Percentiles rank a stretch among this genome's conserved stretches.
Conservation (phyloP, 805 yeast genomes). For the Saccharomycopsis babjevae region DNA sequence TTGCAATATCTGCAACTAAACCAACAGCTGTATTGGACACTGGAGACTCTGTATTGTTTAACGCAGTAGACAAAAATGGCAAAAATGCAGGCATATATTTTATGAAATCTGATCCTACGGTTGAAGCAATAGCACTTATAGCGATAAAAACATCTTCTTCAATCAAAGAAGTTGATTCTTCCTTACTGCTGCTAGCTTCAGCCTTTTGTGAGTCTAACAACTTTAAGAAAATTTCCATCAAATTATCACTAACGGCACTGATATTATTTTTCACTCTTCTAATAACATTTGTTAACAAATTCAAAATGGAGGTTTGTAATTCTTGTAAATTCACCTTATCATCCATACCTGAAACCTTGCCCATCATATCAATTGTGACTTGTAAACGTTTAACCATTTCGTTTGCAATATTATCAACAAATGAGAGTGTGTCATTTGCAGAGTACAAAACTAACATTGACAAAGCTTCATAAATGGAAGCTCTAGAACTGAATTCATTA, state of each 20-base stretch:
- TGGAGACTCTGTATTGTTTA: conserved; percentile 73
- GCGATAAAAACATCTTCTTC: conserved; percentile 95
- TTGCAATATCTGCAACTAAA: conserved; percentile 86
- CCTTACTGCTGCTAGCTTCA: conserved; percentile 36
- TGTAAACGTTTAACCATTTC: conserved; percentile 68
- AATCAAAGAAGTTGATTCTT: conserved; percentile 39
- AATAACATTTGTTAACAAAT: conserved; percentile 71
- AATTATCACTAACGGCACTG: conserved; percentile 58
- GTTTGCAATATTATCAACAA: conserved; percentile 63
- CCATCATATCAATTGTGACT: conserved; percentile 46
- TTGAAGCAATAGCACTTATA: conserved; percentile 78
- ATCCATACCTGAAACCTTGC: conserved; percentile 55
- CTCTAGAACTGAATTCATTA: conserved; percentile 80
- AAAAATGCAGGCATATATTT: conserved; percentile 73
- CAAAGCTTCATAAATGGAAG: conserved; percentile 94
- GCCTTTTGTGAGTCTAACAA: conserved; percentile 48
- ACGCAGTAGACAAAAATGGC: conserved; percentile 72
- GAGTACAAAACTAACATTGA: conserved; percentile 71
- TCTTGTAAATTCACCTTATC: conserved; percentile 76
- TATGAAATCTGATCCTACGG: conserved; percentile 60
- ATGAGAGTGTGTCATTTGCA: conserved; percentile 56
- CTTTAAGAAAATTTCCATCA: conserved; percentile 76
- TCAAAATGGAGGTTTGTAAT: conserved; percentile 67
- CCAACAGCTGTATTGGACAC: conserved; percentile 89
- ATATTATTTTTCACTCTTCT: conserved; percentile 69